Base-by-base conservation (phyloP, 2,329 filamentous ascomycete species). In the Fonsecaea erecta region DNA sequence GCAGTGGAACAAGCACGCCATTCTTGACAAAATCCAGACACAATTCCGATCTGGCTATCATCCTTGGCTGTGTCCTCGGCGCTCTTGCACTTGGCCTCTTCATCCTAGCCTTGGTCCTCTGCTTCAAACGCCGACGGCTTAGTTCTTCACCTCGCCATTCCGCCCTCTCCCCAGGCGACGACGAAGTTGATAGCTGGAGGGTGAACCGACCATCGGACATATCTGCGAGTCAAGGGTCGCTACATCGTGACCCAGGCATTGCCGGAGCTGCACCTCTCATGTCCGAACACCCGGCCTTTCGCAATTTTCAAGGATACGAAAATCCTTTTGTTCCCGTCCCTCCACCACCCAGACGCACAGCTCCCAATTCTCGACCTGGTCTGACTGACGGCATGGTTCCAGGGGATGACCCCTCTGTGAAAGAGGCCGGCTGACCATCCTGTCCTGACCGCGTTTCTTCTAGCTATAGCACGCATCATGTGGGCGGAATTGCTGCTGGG, bases 301-400 rank as follows among this genome's bases (percentile, higher is more conserved):
- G 65, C 18, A 52, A 40, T 40, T 21, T 35, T 18, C 54, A 59
- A 35, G 60, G 51, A 21, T 60, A 67, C 40, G 63, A 70, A 60
- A 72, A 72, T 52, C 71, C 71, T 21, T 72, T 72, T 55, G 67
- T 67, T 9, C 71, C 71, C 4, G 60, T 68, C 1, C 65, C 68
- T 35, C 71, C 71, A 11, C 69, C 69, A 61, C 69, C 71, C 8
- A 65, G 71, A 58, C 62, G 69, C 32, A 64, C 69, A 18, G 56
- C 69, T 14, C 63, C 64, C 4, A 65, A 67, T 58, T 67, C 69
- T 18, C 58, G 66, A 32, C 56, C 66, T 21, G 66, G 64, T 16
- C 52, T 70, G 54, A 65, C 68, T 5, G 63, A 68, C 54, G 67
- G 63, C 40, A 61, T 37, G 46, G 46, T 66, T 5, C 64, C 60